These are phyloP conservation scores for Puccinia coronata DNA, from an alignment of 1,284 basidiomycete species.

Conservation along the genomic window DNA sequence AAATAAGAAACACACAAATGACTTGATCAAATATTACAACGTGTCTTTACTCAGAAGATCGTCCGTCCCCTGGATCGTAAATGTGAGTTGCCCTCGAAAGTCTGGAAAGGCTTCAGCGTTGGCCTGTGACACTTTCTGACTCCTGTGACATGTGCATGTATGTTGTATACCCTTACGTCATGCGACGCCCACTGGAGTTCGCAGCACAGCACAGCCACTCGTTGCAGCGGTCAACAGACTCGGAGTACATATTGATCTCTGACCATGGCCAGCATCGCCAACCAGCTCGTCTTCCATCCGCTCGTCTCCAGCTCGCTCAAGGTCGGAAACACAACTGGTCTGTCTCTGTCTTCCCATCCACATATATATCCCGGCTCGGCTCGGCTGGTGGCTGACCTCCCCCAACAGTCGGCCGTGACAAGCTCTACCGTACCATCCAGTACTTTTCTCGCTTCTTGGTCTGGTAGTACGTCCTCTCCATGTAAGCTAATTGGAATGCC, in stretches of 20 bases:
- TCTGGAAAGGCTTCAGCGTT: too few species aligned
- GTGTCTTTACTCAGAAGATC: too few species aligned
- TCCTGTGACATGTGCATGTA: not conserved
- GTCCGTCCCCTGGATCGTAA: too few species aligned
- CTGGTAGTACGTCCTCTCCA: slow-evolving; percentile 64
- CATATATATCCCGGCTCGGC: not conserved
- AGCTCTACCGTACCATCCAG: slow-evolving; percentile 74
- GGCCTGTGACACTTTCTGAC: too few species aligned
- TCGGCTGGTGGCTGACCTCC: not conserved
- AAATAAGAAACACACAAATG: too few species aligned
- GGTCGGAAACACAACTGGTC: slow-evolving; percentile 71
- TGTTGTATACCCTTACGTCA: not conserved
- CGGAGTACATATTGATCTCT: not conserved
- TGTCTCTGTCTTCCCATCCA: slow-evolving; percentile 36
- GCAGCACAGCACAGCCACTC: not conserved
- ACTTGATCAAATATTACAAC: too few species aligned
- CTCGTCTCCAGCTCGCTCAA: slow-evolving; percentile 73
- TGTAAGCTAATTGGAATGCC: not conserved
- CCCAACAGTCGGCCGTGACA: slow-evolving; percentile 73
- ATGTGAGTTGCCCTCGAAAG: too few species aligned
- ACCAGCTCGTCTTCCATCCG: slow-evolving; percentile 81
- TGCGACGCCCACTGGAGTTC: not conserved
- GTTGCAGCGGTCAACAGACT: not conserved
- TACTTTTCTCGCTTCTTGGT: slow-evolving; percentile 88
- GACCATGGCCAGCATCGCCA: slow-evolving; percentile 60